These are phyloP conservation scores for Entonaema liquescens DNA, from an alignment of 495 filamentous ascomycete species.

Conservation along the genomic window DNA sequence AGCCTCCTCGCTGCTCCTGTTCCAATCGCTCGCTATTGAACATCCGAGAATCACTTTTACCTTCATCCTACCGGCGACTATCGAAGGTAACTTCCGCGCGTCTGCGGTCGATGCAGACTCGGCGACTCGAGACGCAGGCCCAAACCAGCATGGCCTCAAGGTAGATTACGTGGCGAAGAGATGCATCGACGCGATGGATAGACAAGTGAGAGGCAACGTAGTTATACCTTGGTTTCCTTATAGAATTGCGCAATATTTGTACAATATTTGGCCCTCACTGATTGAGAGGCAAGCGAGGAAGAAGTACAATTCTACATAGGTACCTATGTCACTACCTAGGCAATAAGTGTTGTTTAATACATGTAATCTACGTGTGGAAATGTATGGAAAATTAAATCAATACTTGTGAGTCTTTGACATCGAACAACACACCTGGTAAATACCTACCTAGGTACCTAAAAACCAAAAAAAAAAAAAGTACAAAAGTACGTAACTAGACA, in stretches of 20 bases:
- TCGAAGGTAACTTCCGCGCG: constrained; percentile 45
- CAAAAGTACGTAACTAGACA: too few relatives aligned
- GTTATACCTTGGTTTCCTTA: constrained; percentile 46
- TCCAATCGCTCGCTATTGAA: constrained; percentile 47
- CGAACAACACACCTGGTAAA: too few relatives aligned
- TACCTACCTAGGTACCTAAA: not conserved
- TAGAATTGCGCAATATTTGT: constrained; percentile 42
- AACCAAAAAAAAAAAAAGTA: not conserved
- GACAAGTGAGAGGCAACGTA: constrained; percentile 34
- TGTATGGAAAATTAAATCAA: too few relatives aligned
- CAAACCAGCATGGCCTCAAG: constrained; percentile 40
- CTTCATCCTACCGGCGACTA: constrained; percentile 41
- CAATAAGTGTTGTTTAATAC: too few relatives aligned
- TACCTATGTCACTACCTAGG: too few relatives aligned
- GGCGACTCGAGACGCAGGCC: constrained; percentile 7
- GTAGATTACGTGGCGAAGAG: constrained; percentile 40
- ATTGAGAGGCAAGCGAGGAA: constrained; percentile 44
- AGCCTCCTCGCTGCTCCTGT: constrained; percentile 44
- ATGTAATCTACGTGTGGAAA: too few relatives aligned
- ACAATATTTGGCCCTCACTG: constrained; percentile 43
- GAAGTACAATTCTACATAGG: constrained; percentile 42
- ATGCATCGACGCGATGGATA: constrained; percentile 41
- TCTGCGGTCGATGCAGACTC: constrained; percentile 43
- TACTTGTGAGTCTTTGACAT: too few relatives aligned
- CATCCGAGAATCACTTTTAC: constrained; percentile 44